These are phyloP conservation scores for Arabidopsis lyrata DNA, from an alignment of 441 rosid genomes.

Conservation along the genomic window DNA sequence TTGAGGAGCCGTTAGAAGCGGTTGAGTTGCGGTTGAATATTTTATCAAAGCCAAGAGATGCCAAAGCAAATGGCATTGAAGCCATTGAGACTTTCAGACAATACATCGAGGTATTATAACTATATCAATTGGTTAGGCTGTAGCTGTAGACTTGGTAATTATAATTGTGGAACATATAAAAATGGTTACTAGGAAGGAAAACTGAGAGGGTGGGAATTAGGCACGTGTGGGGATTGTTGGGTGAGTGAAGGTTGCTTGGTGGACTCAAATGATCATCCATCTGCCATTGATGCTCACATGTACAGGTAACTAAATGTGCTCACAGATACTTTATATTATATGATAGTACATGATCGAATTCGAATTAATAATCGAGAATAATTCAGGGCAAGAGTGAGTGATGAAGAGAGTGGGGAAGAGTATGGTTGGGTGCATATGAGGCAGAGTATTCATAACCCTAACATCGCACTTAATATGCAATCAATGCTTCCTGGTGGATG, in stretches of 20 bases:
- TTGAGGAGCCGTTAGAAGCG: constrained; percentile 76
- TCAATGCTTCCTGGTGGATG: constrained; percentile 78
- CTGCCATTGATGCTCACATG: constrained; percentile 88
- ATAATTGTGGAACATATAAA: constrained; percentile 4
- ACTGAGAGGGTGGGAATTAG: constrained; percentile 86
- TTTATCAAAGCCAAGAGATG: constrained; percentile 67
- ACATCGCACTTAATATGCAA: constrained; percentile 83
- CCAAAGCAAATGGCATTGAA: constrained; percentile 70
- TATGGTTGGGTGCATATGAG: constrained; percentile 86
- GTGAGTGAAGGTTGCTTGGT: constrained; percentile 93
- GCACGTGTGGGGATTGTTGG: constrained; percentile 91
- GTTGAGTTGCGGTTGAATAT: constrained; percentile 76
- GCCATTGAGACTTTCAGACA: constrained; percentile 75
- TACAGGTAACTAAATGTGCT: constrained; percentile 61
- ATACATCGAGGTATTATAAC: constrained; percentile 61
- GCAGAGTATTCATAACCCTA: constrained; percentile 94
- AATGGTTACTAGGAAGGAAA: constrained; percentile 61
- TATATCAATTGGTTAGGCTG: not conserved
- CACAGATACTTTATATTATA: constrained; percentile 1
- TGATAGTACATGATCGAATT: not conserved
- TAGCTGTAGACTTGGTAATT: not conserved
- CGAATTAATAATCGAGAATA: constrained; percentile 1
- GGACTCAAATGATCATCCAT: constrained; percentile 73
- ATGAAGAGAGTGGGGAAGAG: constrained; percentile 62
- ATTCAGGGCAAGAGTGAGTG: constrained; percentile 70